These are phyloP conservation scores for Myriosclerotinia scirpicola DNA, from an alignment of 2,329 filamentous ascomycete species.

Conservation along the genomic window DNA sequence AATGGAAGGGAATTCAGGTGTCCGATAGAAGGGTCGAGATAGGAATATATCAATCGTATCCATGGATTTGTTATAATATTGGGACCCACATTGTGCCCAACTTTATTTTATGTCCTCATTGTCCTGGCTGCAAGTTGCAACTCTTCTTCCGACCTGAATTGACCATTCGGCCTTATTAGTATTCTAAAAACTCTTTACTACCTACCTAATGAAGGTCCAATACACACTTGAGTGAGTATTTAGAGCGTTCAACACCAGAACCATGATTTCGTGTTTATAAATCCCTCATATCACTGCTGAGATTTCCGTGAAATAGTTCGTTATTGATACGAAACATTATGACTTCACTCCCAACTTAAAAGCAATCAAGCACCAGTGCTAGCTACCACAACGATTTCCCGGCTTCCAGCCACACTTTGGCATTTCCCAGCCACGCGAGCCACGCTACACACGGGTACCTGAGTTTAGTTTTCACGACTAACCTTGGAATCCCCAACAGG, in stretches of 20 bases:
- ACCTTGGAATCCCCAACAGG: not conserved
- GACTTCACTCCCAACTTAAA: conserved; percentile 8
- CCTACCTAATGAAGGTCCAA: no score
- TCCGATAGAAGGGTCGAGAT: conserved; percentile 46
- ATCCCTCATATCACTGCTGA: not conserved
- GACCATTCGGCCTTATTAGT: not conserved
- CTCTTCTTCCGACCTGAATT: not conserved
- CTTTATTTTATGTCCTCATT: no score
- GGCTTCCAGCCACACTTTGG: not conserved
- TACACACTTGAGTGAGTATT: no score
- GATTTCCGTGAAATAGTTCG: no score
- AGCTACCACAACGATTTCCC: not conserved
- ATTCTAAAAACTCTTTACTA: not conserved
- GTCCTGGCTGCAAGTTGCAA: not conserved
- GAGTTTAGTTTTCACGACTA: not conserved
- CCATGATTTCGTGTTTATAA: not conserved
- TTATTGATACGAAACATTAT: not conserved
- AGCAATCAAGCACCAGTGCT: not conserved
- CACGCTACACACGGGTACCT: not conserved
- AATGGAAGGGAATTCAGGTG: conserved; percentile 44
- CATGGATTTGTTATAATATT: conserved; percentile 14
- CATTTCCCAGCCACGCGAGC: not conserved
- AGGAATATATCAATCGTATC: conserved; percentile 29
- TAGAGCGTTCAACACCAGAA: no score
- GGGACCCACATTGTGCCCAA: not conserved